phyloP scores from a whole-genome alignment of 169 alveolate species.

The Plasmodium gallinaceum region DNA sequence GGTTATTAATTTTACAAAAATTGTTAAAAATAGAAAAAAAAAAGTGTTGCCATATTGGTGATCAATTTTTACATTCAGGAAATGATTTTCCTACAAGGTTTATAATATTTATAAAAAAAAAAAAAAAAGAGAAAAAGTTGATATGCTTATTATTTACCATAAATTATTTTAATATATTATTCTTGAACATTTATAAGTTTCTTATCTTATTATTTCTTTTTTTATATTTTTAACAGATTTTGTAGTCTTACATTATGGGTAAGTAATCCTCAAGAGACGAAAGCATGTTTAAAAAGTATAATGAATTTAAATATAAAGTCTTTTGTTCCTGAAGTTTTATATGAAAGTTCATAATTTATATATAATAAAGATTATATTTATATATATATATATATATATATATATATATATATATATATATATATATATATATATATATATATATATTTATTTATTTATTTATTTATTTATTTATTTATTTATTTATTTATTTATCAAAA shows the following conservation, averaged over 20 bases:
- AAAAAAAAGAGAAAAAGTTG: background rate
- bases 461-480: background rate
- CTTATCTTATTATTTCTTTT: background rate
- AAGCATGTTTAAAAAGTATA: slow-evolving; percentile 73
- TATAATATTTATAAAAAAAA: background rate
- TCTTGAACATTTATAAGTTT: background rate
- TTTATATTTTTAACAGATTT: slow-evolving; percentile 26
- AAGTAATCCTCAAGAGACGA: slow-evolving; percentile 79
- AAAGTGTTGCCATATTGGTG: slow-evolving; percentile 81
- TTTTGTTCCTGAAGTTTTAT: slow-evolving; percentile 59
- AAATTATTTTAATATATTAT: slow-evolving; percentile 4
- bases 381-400: background rate
- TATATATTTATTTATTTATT: background rate
- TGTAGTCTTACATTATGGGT: slow-evolving; percentile 79
- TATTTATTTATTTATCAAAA: background rate
- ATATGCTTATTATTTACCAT: background rate
- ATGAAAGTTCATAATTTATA: slow-evolving; percentile 30
- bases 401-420: slow-evolving; percentile 5
- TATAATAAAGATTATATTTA: background rate
- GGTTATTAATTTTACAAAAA: slow-evolving; percentile 75
- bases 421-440: background rate
- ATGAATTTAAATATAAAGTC: slow-evolving; percentile 56
- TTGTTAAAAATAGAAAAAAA: slow-evolving; percentile 39
- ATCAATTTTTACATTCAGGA: slow-evolving; percentile 79
- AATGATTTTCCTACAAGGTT: slow-evolving; percentile 81